These are phyloP conservation scores for Chernovozyma aurita DNA, from an alignment of 1,139 yeast species.

Conservation along the genomic window DNA sequence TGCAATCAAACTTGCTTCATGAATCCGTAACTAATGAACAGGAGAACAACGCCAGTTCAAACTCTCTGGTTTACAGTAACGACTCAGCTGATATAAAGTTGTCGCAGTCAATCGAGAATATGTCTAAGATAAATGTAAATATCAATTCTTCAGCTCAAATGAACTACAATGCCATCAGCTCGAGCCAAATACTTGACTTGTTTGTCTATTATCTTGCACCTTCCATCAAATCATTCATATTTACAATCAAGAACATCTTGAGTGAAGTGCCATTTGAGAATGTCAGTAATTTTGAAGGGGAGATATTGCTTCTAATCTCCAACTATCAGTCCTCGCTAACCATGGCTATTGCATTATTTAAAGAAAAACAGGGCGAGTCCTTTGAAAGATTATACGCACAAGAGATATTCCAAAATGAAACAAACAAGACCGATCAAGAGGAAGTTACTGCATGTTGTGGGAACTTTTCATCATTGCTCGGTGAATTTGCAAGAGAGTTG, in stretches of 20 bases:
- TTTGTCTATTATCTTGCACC: constrained; percentile 71
- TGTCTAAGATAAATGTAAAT: constrained; percentile 16
- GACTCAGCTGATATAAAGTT: constrained; percentile 5
- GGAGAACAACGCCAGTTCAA: constrained; percentile 9
- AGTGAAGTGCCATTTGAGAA: constrained; percentile 56
- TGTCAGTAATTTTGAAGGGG: constrained; percentile 8
- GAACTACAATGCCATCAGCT: constrained; percentile 29
- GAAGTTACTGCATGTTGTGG: constrained; percentile 86
- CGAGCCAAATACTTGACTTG: constrained; percentile 55
- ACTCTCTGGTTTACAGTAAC: constrained; percentile 8
- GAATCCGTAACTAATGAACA: constrained; percentile 13
- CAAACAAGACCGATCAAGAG: constrained; percentile 59
- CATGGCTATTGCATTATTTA: constrained; percentile 52
- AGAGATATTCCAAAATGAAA: constrained; percentile 44
- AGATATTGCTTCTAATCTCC: constrained; percentile 30
- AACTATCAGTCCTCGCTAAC: constrained; percentile 47
- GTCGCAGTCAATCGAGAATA: constrained; percentile 25
- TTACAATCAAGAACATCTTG: constrained; percentile 60
- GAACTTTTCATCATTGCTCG: constrained; percentile 63
- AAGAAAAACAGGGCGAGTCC: constrained; percentile 53
- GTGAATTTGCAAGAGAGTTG: constrained; percentile 60
- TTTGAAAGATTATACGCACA: constrained; percentile 57
- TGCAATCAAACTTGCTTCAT: constrained; percentile 52
- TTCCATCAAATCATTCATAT: constrained; percentile 62
- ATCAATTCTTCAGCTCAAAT: constrained; percentile 10